Percentiles rank a stretch among this genome's conserved stretches.
Conservation (phyloP, 2,329 filamentous ascomycete genomes). For the Periconia digitata region DNA sequence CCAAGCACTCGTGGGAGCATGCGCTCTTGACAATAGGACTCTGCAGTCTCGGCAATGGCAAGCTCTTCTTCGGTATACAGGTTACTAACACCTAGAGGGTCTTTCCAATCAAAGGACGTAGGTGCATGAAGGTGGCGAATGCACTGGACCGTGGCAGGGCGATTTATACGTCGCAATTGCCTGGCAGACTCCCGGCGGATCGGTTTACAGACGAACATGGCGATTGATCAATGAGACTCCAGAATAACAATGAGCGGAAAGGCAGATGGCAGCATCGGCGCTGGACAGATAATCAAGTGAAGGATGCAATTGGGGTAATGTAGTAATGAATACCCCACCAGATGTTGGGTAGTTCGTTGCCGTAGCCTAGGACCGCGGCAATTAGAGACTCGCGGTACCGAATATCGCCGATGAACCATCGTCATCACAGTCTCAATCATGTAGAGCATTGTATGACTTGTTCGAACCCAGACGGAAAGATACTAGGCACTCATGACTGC, state of each 20-base stretch:
- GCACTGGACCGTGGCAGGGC: constrained; percentile 29
- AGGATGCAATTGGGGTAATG: background rate
- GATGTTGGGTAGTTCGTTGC: background rate
- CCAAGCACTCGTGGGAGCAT: constrained; percentile 83
- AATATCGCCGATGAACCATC: constrained; percentile 5
- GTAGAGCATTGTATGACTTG: too few species aligned
- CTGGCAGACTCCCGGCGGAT: constrained; percentile 42
- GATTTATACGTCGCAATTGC: constrained; percentile 39
- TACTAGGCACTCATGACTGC: too few species aligned
- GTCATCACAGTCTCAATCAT: too few species aligned
- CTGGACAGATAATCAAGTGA: background rate
- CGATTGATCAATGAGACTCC: too few species aligned
- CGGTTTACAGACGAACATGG: constrained; percentile 47
- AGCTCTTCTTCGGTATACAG: constrained; percentile 87
- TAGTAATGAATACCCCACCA: background rate
- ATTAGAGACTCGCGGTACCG: background rate
- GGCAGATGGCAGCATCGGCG: too few species aligned
- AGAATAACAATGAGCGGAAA: too few species aligned
- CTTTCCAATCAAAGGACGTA: constrained; percentile 80
- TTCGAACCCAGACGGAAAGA: too few species aligned
- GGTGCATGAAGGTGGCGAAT: constrained; percentile 48
- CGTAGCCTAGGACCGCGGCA: background rate
- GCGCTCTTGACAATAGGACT: constrained; percentile 90
- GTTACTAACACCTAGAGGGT: constrained; percentile 74
- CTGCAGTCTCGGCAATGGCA: constrained; percentile 85